Evolutionary conservation across 441 rosid genomes (phyloP), one percentile per base, ranked within the genome.

Genomic region (Flueggea neowawraea): DNA sequence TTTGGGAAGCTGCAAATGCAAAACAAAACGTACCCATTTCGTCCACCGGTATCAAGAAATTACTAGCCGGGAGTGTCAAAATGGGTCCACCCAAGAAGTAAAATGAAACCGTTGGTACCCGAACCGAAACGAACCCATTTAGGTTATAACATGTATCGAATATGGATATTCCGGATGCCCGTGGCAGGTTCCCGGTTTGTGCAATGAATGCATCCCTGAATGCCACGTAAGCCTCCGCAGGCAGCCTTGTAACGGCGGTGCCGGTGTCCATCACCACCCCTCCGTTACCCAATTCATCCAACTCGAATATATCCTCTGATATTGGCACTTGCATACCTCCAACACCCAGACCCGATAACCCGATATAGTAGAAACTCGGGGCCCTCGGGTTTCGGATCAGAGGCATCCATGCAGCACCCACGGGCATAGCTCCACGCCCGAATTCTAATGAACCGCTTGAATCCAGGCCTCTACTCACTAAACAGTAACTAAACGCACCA

Each of bases 251-350:
- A 12, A 95, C 98, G 1, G 99, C 97, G 0, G 99, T 95, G 9
- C 99, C 99, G 0, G 99, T 95, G 70, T 91, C 99, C 97, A 95
- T 91, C 3, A 95, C 99, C 10, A 91, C 99, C 0, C 98, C 99
- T 0, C 96, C 97, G 0, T 73, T 69, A 0, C 99, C 97, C 45
- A 74, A 56, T 41, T 89, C 91, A 0, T 72, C 73, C 0, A 91
- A 12, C 12, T 45, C 73, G 58, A 95, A 95, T 1, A 70, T 49
- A 2, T 67, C 75, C 60, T 87, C 97, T 0, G 99, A 68, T 55
- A 89, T 62, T 10, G 90, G 73, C 49, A 91, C 76, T 54, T 54
- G 74, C 11, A 68, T 44, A 17, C 90, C 94, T 16, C 99, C 99
- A 0, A 95, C 91, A 6, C 96, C 96, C 0, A 95, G 88, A 39